These are phyloP conservation scores for Wickerhamiella kurtzmanii DNA, from an alignment of 805 yeast genomes.

Conservation along the genomic window DNA sequence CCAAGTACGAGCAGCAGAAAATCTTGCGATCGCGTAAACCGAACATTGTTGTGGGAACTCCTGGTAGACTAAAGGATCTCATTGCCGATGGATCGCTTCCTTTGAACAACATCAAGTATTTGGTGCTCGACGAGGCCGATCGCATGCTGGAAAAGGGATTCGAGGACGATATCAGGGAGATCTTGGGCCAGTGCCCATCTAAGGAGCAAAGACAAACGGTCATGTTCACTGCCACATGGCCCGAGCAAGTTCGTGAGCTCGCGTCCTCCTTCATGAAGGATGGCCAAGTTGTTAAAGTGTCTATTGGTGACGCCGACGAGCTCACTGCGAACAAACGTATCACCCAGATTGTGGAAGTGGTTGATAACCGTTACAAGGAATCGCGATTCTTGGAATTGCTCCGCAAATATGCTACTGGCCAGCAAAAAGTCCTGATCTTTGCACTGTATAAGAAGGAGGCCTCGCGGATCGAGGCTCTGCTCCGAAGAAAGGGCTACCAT, in stretches of 20 bases:
- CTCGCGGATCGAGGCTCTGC: constrained; percentile 65
- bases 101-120: constrained; percentile 45
- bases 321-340: constrained; percentile 88
- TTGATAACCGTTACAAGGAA: constrained; percentile 73
- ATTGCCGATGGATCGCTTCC: constrained; percentile 52
- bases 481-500: constrained; percentile 56
- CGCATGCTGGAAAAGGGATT: constrained; percentile 86
- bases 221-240: constrained; percentile 99
- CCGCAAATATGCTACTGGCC: constrained; percentile 43
- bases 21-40: constrained; percentile 31
- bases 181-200: constrained; percentile 45
- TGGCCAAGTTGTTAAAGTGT: constrained; percentile 68
- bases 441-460: constrained; percentile 97
- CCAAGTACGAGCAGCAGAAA: constrained; percentile 79
- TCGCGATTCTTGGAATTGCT: constrained; percentile 57
- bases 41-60: constrained; percentile 66
- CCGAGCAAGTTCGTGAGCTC: constrained; percentile 90
- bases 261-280: constrained; percentile 69
- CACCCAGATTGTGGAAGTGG: constrained; percentile 83
- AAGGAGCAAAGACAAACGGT: constrained; percentile 62
- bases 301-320: constrained; percentile 91
- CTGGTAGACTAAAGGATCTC: constrained; percentile 80
- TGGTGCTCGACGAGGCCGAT: constrained; percentile 89
- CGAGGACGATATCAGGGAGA: constrained; percentile 85
- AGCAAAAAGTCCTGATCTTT: constrained; percentile 75